Evolutionary conservation across 352 stramenopile species (phyloP), one percentile per base, ranked within the genome.

Genomic region (Phytopythium cucurbitacearum): DNA sequence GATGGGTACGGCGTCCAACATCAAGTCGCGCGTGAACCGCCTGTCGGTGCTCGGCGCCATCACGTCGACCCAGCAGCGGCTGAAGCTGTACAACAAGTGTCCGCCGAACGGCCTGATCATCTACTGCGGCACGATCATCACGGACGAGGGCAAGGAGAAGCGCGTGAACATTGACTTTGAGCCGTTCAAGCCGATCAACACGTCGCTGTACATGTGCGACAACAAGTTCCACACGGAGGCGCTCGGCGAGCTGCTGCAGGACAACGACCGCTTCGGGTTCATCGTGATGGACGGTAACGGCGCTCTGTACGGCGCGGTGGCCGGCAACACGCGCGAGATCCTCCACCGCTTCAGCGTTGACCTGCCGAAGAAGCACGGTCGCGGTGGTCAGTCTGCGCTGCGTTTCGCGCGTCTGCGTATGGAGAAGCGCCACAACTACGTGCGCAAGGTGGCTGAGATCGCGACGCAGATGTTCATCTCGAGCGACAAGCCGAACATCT

Each of bases 211-310:
- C 78, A 95, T 99, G 65, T 99, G 97, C 73, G 97, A 99, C 82
- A 99, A 99, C 88, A 99, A 99, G 67, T 99, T 99, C 76, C 96
- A 99, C 82, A 99, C 96, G 16, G 97, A 99, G 60, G 95, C 97
- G 43, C 76, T 99, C 7, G 91, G 97, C 48, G 97, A 99, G 59
- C 76, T 99, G 36, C 77, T 99, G 33, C 96, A 99, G 71, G 97
- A 99, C 75, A 98, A 99, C 71, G 96, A 99, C 65, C 92, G 87
- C 48, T 99, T 99, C 71, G 97, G 97, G 2, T 99, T 99, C 69
- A 99, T 99, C 65, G 73, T 99, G 65, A 99, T 99, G 97, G 97
- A 99, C 63, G 97, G 97, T 88, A 99, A 99, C 71, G 97, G 97
- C 8, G 97, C 85, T 43, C 82, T 99, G 3, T 99, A 99, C 71